Conservation (phyloP, 1,139 yeast genomes). For the Blastobotrys persicus region DNA sequence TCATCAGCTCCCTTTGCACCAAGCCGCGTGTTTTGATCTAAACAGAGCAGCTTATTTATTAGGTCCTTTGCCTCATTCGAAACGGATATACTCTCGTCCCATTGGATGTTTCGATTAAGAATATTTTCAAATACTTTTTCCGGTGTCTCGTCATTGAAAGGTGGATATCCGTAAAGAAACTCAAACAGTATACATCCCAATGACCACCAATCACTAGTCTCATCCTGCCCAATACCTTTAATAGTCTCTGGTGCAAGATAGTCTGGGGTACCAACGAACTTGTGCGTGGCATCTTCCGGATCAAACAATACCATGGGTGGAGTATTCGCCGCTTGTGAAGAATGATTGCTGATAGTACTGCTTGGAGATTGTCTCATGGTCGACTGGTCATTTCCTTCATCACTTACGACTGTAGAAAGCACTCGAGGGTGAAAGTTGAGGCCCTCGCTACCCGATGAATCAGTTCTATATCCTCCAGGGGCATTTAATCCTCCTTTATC, state of each 20-base stretch:
- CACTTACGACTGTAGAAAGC: neutral
- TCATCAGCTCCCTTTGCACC: slow-evolving; percentile 79
- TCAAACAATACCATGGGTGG: slow-evolving; percentile 30
- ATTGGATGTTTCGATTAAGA: slow-evolving; percentile 66
- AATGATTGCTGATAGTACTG: slow-evolving; percentile 9
- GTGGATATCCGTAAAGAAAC: slow-evolving; percentile 89
- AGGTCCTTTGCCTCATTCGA: slow-evolving; percentile 72
- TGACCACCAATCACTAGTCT: slow-evolving; percentile 98
- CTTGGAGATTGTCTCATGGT: slow-evolving; percentile 1
- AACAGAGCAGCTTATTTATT: slow-evolving; percentile 56
- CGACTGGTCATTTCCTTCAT: neutral
- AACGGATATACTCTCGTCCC: slow-evolving; percentile 60
- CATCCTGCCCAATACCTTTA: slow-evolving; percentile 79
- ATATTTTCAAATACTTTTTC: slow-evolving; percentile 81
- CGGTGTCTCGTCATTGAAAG: slow-evolving; percentile 84
- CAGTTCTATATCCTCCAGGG: slow-evolving; percentile 10
- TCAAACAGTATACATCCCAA: slow-evolving; percentile 94
- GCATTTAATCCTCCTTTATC: slow-evolving; percentile 17
- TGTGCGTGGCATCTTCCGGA: slow-evolving; percentile 37
- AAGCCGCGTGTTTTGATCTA: slow-evolving; percentile 63
- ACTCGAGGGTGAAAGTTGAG: neutral
- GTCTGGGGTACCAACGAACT: slow-evolving; percentile 96
- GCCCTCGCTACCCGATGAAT: slow-evolving; percentile 16
- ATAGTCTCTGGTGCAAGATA: slow-evolving; percentile 97
- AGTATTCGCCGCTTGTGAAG: slow-evolving; percentile 12